phyloP scores from a whole-genome alignment of 345 rosid genomes.

The Odontarrhena argentea region DNA sequence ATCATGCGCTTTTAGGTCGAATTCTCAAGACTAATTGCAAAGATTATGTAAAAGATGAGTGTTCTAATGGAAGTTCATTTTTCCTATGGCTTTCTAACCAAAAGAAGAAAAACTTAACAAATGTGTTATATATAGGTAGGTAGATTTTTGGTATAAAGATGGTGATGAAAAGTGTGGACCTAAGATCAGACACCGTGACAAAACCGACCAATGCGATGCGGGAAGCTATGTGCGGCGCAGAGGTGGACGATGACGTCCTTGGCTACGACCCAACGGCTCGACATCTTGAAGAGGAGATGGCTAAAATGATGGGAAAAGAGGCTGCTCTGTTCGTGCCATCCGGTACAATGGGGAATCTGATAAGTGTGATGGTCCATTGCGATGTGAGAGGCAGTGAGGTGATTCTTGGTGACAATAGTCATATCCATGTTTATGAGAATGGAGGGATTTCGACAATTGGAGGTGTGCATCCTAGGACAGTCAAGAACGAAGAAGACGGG shows the following conservation, averaged over 20 bases:
- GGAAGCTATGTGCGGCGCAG: constrained; percentile 82
- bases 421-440: constrained; percentile 80
- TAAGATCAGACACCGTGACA: constrained; percentile 92
- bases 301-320: constrained; percentile 76
- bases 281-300: constrained; percentile 73
- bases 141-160: constrained; percentile 43
- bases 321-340: constrained; percentile 87
- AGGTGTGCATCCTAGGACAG: constrained; percentile 81
- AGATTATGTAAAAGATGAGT: no score
- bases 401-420: constrained; percentile 80
- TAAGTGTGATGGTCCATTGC: constrained; percentile 88
- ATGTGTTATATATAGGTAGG: background rate
- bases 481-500: constrained; percentile 78
- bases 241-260: constrained; percentile 88
- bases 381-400: constrained; percentile 87
- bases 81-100: constrained; percentile 3
- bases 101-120: background rate
- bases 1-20: no score
- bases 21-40: background rate
- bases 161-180: constrained; percentile 79
- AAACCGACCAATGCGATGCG: constrained; percentile 83
- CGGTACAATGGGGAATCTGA: constrained; percentile 97
- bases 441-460: constrained; percentile 91
- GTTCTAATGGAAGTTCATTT: background rate
- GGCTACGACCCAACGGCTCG: constrained; percentile 70